Conservation (phyloP, 345 rosid species). For the Hirschfeldia incana region DNA sequence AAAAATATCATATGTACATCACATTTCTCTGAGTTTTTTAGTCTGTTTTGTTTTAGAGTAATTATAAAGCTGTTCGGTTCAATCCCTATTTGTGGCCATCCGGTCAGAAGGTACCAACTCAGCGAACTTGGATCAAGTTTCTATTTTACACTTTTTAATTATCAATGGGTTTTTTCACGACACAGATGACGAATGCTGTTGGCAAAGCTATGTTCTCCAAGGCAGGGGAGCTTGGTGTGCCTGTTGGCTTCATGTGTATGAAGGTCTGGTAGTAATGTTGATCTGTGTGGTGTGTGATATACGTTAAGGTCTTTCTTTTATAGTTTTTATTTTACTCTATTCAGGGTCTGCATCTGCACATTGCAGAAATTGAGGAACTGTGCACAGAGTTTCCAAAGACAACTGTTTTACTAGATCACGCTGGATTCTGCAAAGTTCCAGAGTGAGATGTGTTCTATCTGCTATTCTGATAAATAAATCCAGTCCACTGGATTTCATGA, state of each 20-base stretch:
- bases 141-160: not conserved
- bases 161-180: not conserved
- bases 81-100: slow-evolving; percentile 93
- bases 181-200: slow-evolving; percentile 82
- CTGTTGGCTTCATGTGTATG: slow-evolving; percentile 96
- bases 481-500: not conserved
- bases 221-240: slow-evolving; percentile 89
- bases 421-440: slow-evolving; percentile 89
- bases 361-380: slow-evolving; percentile 73
- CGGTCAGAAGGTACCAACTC: slow-evolving; percentile 65
- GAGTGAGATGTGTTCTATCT: slow-evolving; percentile 44
- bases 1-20: not conserved
- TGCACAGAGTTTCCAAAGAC: slow-evolving; percentile 84
- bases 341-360: slow-evolving; percentile 83
- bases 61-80: slow-evolving; percentile 85
- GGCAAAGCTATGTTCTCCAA: slow-evolving; percentile 84
- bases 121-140: slow-evolving; percentile 11
- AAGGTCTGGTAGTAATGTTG: slow-evolving; percentile 50
- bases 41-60: slow-evolving; percentile 55
- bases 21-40: slow-evolving; percentile 25
- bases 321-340: not conserved
- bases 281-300: not conserved
- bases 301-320: not conserved
- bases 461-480: slow-evolving; percentile 12
- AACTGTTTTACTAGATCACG: slow-evolving; percentile 70